phyloP scores from a whole-genome alignment of 495 filamentous ascomycete genomes.

The Neurospora sp. region DNA sequence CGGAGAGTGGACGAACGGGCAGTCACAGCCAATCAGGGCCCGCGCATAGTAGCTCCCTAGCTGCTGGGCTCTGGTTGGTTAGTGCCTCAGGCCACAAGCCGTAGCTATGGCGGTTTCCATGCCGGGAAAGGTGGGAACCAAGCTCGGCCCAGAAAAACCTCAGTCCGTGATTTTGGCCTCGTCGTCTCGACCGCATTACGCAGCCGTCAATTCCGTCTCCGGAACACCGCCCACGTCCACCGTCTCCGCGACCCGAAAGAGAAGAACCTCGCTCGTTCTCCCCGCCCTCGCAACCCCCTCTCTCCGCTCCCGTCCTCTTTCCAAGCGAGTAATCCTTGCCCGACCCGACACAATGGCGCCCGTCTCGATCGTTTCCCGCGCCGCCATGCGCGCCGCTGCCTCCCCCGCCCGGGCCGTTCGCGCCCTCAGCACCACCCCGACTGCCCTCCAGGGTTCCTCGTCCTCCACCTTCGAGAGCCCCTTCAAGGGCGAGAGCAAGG shows the following conservation, averaged over 20 bases:
- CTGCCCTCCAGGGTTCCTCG: conserved; percentile 24
- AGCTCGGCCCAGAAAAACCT: conserved; percentile 41
- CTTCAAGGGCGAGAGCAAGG: conserved; percentile 52
- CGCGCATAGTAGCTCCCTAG: conserved; percentile 1
- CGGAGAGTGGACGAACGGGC: conserved; percentile 4
- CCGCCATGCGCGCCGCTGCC: conserved; percentile 32
- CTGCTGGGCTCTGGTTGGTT: background rate
- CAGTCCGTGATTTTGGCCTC: conserved; percentile 24
- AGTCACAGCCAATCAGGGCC: conserved; percentile 17
- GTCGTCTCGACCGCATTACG: conserved; percentile 2
- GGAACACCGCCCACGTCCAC: background rate
- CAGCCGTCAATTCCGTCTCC: background rate
- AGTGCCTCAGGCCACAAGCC: conserved; percentile 23
- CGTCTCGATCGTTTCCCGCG: conserved; percentile 37
- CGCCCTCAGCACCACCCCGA: conserved; percentile 37
- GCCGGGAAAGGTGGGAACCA: conserved; percentile 21
- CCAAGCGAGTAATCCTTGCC: background rate
- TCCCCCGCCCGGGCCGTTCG: conserved; percentile 27
- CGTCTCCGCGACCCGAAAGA: background rate
- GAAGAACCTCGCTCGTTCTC: background rate
- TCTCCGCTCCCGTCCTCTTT: background rate
- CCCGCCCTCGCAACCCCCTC: background rate
- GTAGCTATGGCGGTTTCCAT: conserved; percentile 4
- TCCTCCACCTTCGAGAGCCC: conserved; percentile 37
- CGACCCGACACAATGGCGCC: conserved; percentile 31